These are phyloP conservation scores for Mortierella alpina DNA, from an alignment of 192 early-diverging fungal genomes.

Conservation along the genomic window DNA sequence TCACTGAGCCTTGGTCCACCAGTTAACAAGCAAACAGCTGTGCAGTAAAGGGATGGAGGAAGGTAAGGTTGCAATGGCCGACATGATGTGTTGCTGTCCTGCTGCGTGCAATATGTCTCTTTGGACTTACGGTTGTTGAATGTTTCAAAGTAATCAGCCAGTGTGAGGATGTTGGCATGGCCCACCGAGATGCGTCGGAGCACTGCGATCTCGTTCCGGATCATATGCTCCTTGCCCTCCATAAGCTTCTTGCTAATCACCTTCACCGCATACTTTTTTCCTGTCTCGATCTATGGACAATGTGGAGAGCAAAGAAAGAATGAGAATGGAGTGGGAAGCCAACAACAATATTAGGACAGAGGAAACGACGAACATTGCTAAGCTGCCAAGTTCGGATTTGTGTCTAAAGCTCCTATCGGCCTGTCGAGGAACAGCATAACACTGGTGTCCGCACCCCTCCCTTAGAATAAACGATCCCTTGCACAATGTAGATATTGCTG, in stretches of 20 bases:
- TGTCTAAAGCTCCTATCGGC: neutral
- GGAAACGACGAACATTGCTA: too few relatives aligned
- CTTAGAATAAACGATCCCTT: too few relatives aligned
- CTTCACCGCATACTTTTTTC: constrained; percentile 78
- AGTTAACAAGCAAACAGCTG: too few relatives aligned
- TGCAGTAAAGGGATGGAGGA: neutral
- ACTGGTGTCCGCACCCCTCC: neutral
- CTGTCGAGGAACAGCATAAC: neutral
- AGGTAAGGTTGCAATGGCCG: too few relatives aligned
- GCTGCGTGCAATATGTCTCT: too few relatives aligned
- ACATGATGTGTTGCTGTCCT: too few relatives aligned
- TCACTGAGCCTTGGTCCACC: too few relatives aligned
- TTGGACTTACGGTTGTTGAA: constrained; percentile 64
- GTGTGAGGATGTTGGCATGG: constrained; percentile 75
- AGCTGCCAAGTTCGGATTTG: too few relatives aligned
- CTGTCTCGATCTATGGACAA: constrained; percentile 65
- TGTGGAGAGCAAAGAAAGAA: neutral
- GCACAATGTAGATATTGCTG: too few relatives aligned
- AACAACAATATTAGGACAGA: too few relatives aligned
- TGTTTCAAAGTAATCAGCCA: constrained; percentile 85
- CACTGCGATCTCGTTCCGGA: constrained; percentile 79
- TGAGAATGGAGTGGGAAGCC: neutral
- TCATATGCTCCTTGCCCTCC: constrained; percentile 72
- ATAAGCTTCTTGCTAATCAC: constrained; percentile 82
- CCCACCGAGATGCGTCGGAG: constrained; percentile 73